phyloP scores from a whole-genome alignment of 108 stramenopile species.

The Nitzschia sp. region DNA sequence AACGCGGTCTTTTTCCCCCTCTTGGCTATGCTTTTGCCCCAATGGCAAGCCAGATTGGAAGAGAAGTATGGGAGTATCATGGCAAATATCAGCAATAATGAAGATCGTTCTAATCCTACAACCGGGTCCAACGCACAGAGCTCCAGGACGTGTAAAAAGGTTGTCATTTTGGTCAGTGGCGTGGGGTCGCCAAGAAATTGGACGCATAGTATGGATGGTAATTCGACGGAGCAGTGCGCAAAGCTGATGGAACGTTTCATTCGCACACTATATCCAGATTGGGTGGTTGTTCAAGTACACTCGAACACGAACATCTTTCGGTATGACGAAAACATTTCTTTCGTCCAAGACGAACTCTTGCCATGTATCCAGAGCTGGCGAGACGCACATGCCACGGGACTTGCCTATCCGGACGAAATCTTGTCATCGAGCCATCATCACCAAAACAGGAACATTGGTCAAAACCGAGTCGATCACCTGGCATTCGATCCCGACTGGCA shows the following conservation, averaged over 20 bases:
- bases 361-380: slow-evolving; percentile 86
- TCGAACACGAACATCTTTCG: slow-evolving; percentile 92
- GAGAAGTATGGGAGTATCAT: slow-evolving; percentile 64
- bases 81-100: slow-evolving; percentile 33
- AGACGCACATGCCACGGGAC: slow-evolving; percentile 71
- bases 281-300: slow-evolving; percentile 80
- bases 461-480: slow-evolving; percentile 2
- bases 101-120: slow-evolving; percentile 26
- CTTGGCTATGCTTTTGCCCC: slow-evolving; percentile 76
- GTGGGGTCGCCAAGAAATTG: slow-evolving; percentile 91
- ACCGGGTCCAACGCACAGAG: background rate
- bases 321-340: slow-evolving; percentile 95
- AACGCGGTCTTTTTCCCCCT: slow-evolving; percentile 90
- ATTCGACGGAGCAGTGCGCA: slow-evolving; percentile 85
- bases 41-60: slow-evolving; percentile 69
- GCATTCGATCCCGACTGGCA: slow-evolving; percentile 76
- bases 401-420: slow-evolving; percentile 35
- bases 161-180: slow-evolving; percentile 84
- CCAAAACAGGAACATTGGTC: background rate
- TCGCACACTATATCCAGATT: slow-evolving; percentile 58
- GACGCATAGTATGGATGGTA: slow-evolving; percentile 78
- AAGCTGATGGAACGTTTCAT: slow-evolving; percentile 85
- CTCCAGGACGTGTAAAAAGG: slow-evolving; percentile 79
- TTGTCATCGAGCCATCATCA: background rate
- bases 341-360: slow-evolving; percentile 89